Base-by-base conservation (phyloP, 2,329 filamentous ascomycete genomes). In the Oidium heveae region DNA sequence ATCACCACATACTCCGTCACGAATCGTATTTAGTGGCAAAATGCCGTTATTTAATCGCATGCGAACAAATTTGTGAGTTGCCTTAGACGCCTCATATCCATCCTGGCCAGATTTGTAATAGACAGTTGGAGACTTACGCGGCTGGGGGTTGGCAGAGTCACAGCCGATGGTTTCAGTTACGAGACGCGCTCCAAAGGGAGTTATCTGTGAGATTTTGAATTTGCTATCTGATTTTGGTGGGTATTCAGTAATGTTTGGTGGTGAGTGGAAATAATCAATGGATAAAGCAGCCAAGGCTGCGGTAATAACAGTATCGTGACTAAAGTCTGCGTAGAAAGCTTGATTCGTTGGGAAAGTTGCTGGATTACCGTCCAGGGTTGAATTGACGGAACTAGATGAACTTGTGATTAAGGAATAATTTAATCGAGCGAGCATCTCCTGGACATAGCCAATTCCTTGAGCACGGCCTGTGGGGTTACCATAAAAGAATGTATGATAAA, bases 291-390 rank as follows among this genome's bases (percentile, higher is more conserved):
- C 68, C 13, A 76, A 64, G 6, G 88, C 75, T 9, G 76, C 75
- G 34, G 77, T 75, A 77, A 94, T 86, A 64, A 82, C 79, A 66
- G 93, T 93, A 68, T 94, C 87, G 67, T 94, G 87, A 57, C 80
- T 84, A 63, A 94, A 94, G 66, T 94, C 87, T 0, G 84, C 86
- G 62, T 91, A 94, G 6, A 94, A 68, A 8, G 69, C 68, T 53
- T 71, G 67, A 59, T 74, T 58, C 0, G 93, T 70, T 0, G 87
- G 86, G 63, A 94, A 94, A 0, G 82, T 86, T 12, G 68, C 65
- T 0, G 74, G 68, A 57, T 79, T 72, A 12, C 70, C 69, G 64
- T 91, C 83, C 0, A 93, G 73, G 0, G 86, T 93, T 39, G 69
- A 71, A 65, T 94, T 94, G 57, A 77, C 71, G 9, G 80, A 84